Conservation (phyloP, 169 alveolate genomes). For the Plasmodium vinckei region DNA sequence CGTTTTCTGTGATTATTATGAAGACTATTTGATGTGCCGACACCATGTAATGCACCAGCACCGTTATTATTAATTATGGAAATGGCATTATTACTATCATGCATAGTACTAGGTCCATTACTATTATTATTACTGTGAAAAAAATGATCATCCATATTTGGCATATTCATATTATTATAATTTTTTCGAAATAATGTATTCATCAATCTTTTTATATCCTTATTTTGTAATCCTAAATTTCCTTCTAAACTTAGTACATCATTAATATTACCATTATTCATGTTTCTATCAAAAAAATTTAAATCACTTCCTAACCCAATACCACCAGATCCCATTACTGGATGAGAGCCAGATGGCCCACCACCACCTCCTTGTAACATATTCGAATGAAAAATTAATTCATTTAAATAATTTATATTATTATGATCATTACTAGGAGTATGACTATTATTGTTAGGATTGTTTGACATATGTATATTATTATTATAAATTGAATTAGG, state of each 20-base stretch:
- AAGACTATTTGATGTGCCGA: background rate
- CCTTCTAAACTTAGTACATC: constrained; percentile 41
- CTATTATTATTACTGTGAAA: constrained; percentile 15
- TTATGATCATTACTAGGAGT: background rate
- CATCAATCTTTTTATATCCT: constrained; percentile 48
- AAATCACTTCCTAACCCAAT: background rate
- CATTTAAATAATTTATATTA: constrained; percentile 54
- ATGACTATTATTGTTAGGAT: background rate
- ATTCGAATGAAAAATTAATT: constrained; percentile 50
- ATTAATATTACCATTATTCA: constrained; percentile 9
- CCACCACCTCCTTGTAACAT: constrained; percentile 9
- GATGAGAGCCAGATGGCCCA: background rate
- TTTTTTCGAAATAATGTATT: constrained; percentile 55
- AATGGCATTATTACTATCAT: background rate
- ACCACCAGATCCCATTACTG: background rate
- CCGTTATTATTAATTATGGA: background rate
- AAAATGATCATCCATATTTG: constrained; percentile 37
- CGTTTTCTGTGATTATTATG: background rate
- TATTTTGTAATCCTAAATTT: constrained; percentile 44
- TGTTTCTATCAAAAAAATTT: constrained; percentile 22
- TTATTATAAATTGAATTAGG: background rate
- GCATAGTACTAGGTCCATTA: background rate
- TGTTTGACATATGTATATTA: background rate
- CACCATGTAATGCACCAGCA: background rate
- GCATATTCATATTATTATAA: constrained; percentile 36